phyloP scores from a whole-genome alignment of 192 early-diverging fungal genomes.

The Geosiphon pyriformis region DNA sequence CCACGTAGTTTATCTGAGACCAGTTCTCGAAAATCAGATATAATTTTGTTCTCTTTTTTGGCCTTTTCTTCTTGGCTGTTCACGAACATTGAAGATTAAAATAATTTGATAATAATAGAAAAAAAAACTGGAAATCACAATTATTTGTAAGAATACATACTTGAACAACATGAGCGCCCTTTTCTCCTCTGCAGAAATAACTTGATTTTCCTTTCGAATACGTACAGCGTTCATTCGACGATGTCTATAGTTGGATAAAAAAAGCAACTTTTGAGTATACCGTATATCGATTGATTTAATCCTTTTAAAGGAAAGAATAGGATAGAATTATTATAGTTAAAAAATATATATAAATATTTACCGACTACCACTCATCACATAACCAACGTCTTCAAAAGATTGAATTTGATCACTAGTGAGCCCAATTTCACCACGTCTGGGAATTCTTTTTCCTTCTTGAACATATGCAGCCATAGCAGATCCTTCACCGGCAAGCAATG shows the following conservation, averaged over 20 bases:
- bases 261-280: no score
- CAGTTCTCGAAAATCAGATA: constrained; percentile 86
- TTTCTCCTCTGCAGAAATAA: constrained; percentile 93
- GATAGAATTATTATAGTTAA: not conserved
- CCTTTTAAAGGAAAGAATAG: not conserved
- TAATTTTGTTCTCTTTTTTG: constrained; percentile 88
- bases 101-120: not conserved
- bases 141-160: constrained; percentile 6
- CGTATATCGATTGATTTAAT: no score
- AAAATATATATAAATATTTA: constrained; percentile 22
- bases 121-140: not conserved
- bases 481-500: constrained; percentile 84
- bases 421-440: constrained; percentile 96
- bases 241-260: constrained; percentile 55
- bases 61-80: constrained; percentile 73
- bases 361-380: constrained; percentile 95
- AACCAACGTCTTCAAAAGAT: constrained; percentile 79
- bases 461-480: constrained; percentile 87
- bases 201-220: constrained; percentile 94
- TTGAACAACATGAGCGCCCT: constrained; percentile 76
- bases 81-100: not conserved
- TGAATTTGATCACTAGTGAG: constrained; percentile 79
- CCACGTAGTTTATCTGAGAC: constrained; percentile 54
- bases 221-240: constrained; percentile 94
- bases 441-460: constrained; percentile 90